These are phyloP conservation scores for Mucuna pruriens DNA, from an alignment of 306 rosid species.

Conservation along the genomic window DNA sequence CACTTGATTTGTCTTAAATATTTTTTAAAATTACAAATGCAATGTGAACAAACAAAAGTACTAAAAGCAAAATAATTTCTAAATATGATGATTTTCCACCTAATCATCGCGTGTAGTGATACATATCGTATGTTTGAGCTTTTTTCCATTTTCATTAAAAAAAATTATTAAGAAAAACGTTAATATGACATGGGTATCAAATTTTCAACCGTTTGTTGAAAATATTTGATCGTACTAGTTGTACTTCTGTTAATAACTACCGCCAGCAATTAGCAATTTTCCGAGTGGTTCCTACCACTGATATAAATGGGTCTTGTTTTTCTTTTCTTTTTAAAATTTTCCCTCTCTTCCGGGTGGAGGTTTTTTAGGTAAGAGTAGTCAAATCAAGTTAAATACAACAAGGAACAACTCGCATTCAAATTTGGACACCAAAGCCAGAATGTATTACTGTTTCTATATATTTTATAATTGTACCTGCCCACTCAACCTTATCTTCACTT, in stretches of 20 bases:
- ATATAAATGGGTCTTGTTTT: neutral
- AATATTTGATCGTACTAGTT: conserved; percentile 23
- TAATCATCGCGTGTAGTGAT: neutral
- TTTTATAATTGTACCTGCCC: too few species aligned
- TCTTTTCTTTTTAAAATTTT: neutral
- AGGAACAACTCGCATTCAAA: neutral
- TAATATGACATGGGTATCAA: conserved; percentile 11
- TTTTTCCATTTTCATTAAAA: conserved; percentile 1
- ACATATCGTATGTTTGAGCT: neutral
- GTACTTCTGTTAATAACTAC: conserved; percentile 37
- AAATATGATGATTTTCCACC: neutral
- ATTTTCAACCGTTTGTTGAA: conserved; percentile 14
- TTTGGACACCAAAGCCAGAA: conserved; percentile 2
- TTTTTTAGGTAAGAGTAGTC: neutral
- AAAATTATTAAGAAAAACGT: neutral
- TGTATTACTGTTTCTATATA: neutral
- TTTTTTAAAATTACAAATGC: neutral
- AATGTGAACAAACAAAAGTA: neutral
- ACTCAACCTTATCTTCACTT: too few species aligned
- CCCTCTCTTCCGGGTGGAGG: neutral
- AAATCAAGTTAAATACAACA: conserved; percentile 29
- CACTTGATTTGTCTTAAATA: neutral
- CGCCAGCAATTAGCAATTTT: conserved; percentile 19
- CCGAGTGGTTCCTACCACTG: neutral
- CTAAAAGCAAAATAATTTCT: neutral